Evolutionary conservation across 805 yeast genomes (phyloP), one percentile per base, ranked within the genome.

Genomic region (Myxozyma udenii): DNA sequence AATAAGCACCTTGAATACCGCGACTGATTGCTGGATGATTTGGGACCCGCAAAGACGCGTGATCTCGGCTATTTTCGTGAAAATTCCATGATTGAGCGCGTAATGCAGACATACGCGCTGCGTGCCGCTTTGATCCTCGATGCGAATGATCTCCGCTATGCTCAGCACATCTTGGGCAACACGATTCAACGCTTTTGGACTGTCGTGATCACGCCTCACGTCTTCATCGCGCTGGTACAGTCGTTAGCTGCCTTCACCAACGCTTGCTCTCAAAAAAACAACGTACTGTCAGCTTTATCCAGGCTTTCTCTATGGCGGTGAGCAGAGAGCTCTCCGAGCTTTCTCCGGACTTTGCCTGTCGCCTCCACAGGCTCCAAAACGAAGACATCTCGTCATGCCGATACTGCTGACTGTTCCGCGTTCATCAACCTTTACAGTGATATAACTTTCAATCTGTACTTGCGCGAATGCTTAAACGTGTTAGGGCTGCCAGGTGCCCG

Each of bases 41-140:
- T 44, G 39, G 3, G 48, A 48, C n/a, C 58, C 54, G 28, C 48
- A 50, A 21, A 28, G 12, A 3, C 40, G 35, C 2, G 51, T 24
- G 14, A 50, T 39, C 21, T 50, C 51, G 9, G 53, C 55, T 23
- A 53, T 50, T 21, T 53, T 50, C 16, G 58, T 53, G 37, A 53
- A 53, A n/a, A 53, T 7, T 3, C 58, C 55, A 28, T 53, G 54
- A 26, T 50, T 54, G 12, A 53, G 48, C 4, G 58, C 58, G 39
- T 51, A 53, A 6, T 46, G 54, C 18, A 53, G 44, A 23, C 47
- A 50, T 21, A 35, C 45, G 5, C 58, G 44, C 36, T 26, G 39
- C 11, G 48, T 30, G 16, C 57, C 44, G 19, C 45, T 36, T 22
- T 23, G 44, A 12, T 53, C 58, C 18, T 53, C 58, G 3, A 22